phyloP scores from a whole-genome alignment of 2,329 filamentous ascomycete genomes.

The Plenodomus tracheiphilus region DNA sequence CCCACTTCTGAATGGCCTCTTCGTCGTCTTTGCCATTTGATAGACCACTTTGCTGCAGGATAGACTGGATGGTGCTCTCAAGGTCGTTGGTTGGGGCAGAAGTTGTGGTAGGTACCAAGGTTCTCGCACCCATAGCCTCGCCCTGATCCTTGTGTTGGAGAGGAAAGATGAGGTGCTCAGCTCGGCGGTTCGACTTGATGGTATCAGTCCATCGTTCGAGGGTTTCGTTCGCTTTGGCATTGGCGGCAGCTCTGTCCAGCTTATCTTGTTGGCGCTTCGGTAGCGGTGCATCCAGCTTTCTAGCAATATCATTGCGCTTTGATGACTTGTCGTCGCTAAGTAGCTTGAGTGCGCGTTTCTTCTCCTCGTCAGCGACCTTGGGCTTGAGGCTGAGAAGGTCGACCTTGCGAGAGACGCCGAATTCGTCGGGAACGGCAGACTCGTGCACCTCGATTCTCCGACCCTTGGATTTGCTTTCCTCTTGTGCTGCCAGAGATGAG shows the following conservation, averaged over 20 bases:
- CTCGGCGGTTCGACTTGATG: conserved; percentile 88
- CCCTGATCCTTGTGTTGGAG: conserved; percentile 71
- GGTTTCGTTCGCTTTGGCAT: conserved; percentile 88
- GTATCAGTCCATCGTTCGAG: conserved; percentile 92
- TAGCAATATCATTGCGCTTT: conserved; percentile 58
- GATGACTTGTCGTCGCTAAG: conserved; percentile 67
- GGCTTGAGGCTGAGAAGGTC: conserved; percentile 75
- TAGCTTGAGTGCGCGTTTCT: conserved; percentile 79
- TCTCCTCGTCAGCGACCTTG: conserved; percentile 70
- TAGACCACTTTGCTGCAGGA: conserved; percentile 87
- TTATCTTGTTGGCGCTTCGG: conserved; percentile 85
- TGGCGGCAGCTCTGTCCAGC: conserved; percentile 79
- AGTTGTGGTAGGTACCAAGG: conserved; percentile 61
- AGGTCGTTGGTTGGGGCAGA: conserved; percentile 75
- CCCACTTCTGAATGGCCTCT: conserved; percentile 68
- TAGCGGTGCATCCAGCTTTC: conserved; percentile 80
- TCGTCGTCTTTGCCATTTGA: conserved; percentile 63
- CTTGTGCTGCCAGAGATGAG: conserved; percentile 60
- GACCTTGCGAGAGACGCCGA: conserved; percentile 67
- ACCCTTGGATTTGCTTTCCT: conserved; percentile 37
- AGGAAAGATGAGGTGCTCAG: conserved; percentile 88
- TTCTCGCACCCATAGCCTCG: conserved; percentile 63
- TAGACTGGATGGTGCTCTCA: conserved; percentile 82
- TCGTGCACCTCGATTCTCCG: conserved; percentile 56
- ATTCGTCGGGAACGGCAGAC: conserved; percentile 64